Conservation (phyloP, 768 basidiomycete species). For the Rhodotorula babjevae region DNA sequence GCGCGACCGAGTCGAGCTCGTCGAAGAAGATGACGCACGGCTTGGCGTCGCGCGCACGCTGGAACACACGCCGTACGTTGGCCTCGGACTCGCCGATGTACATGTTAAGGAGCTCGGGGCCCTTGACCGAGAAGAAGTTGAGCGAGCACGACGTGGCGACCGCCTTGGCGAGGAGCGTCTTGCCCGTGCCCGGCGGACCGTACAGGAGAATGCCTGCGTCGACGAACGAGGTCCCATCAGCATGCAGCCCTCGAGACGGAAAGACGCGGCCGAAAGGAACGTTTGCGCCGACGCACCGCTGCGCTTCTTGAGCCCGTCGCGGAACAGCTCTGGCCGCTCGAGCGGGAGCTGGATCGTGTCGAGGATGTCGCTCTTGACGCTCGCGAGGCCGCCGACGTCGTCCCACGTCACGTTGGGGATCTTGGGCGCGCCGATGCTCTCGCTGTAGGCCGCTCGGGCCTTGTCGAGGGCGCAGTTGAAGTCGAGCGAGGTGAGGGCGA, state of each 20-base stretch:
- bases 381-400: constrained; percentile 85
- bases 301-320: constrained; percentile 84
- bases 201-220: constrained; percentile 86
- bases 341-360: constrained; percentile 92
- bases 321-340: constrained; percentile 73
- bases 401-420: constrained; percentile 96
- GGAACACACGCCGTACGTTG: constrained; percentile 83
- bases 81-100: constrained; percentile 98
- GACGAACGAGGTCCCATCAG: no score
- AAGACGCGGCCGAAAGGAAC: neutral
- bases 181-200: constrained; percentile 95
- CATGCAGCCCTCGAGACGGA: no score
- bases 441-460: constrained; percentile 72
- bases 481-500: constrained; percentile 56
- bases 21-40: constrained; percentile 89
- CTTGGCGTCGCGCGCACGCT: constrained; percentile 60
- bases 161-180: constrained; percentile 91
- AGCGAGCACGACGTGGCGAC: constrained; percentile 84
- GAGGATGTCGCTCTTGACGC: constrained; percentile 84
- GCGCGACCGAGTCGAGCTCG: constrained; percentile 92
- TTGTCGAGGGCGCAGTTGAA: constrained; percentile 67
- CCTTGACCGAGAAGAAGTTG: constrained; percentile 86
- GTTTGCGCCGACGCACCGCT: constrained; percentile 58
- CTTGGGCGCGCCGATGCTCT: constrained; percentile 92
- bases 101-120: constrained; percentile 88